Evolutionary conservation across 495 filamentous ascomycete genomes (phyloP).

Genomic region (Penicillium subrubescens): DNA sequence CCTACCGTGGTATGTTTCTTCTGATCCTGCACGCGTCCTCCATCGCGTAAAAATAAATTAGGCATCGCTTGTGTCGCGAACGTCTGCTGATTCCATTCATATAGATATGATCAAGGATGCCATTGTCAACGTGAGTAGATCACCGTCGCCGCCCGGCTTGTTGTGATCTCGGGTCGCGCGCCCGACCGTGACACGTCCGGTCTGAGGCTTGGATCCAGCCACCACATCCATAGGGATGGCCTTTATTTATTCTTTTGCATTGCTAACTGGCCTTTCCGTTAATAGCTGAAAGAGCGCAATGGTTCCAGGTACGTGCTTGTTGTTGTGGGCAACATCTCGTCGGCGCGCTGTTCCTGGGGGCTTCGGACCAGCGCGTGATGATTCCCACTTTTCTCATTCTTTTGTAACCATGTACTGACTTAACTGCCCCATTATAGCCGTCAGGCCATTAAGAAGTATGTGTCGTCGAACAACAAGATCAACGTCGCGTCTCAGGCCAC

Average conservation of each 20-base stretch:
- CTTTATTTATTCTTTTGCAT: slow-evolving; percentile 21
- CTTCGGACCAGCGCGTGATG: slow-evolving; percentile 10
- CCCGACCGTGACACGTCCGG: slow-evolving; percentile 50
- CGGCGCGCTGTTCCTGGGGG: slow-evolving; percentile 4
- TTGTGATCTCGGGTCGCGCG: slow-evolving; percentile 42
- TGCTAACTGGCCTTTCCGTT: slow-evolving; percentile 37
- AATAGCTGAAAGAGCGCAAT: slow-evolving; percentile 67
- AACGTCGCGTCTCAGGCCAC: slow-evolving; percentile 63
- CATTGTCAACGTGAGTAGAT: slow-evolving; percentile 65
- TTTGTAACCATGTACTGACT: slow-evolving; percentile 17
- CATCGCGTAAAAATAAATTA: slow-evolving; percentile 45
- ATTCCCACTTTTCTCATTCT: neutral
- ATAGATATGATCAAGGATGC: slow-evolving; percentile 72
- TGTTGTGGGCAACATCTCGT: slow-evolving; percentile 18
- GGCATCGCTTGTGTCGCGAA: slow-evolving; percentile 44
- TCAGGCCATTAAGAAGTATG: slow-evolving; percentile 97
- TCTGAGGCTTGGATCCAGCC: slow-evolving; percentile 24
- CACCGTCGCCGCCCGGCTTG: slow-evolving; percentile 32
- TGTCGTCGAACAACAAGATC: slow-evolving; percentile 92
- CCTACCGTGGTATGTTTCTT: slow-evolving; percentile 61
- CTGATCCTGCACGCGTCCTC: slow-evolving; percentile 44
- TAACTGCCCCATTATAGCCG: slow-evolving; percentile 60
- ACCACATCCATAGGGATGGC: slow-evolving; percentile 25
- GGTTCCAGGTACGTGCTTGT: slow-evolving; percentile 58
- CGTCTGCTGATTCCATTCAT: slow-evolving; percentile 50